These are phyloP conservation scores for Jaltomata sinuosa DNA, from an alignment of 257 asterid species.

Conservation along the genomic window DNA sequence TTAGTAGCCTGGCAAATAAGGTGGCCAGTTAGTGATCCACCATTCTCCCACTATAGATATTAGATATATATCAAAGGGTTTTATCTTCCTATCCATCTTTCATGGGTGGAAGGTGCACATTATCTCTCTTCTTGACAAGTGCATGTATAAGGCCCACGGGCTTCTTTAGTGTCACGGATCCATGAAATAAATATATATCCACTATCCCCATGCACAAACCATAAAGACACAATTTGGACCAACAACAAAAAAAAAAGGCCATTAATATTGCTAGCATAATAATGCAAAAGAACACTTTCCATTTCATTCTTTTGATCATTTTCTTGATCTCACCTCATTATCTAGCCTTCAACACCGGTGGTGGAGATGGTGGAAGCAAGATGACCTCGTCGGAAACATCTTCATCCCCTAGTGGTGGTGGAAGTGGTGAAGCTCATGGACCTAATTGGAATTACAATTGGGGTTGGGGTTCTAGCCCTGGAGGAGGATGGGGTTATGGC, in stretches of 20 bases:
- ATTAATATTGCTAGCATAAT: background rate
- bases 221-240: background rate
- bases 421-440: constrained; percentile 24
- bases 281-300: background rate
- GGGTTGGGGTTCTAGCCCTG: constrained; percentile 40
- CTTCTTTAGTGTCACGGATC: background rate
- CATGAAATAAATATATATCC: background rate
- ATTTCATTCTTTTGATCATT: background rate
- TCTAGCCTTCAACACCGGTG: background rate
- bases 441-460: constrained; percentile 21
- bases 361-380: background rate
- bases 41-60: no score
- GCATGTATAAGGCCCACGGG: background rate
- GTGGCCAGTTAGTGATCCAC: no score
- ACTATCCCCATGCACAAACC: background rate
- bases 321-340: background rate
- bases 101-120: constrained; percentile 1
- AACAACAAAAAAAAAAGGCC: background rate
- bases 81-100: background rate
- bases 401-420: background rate
- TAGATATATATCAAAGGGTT: no score
- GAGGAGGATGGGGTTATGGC: constrained; percentile 33
- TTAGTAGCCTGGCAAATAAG: no score
- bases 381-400: background rate
- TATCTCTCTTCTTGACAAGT: background rate